Evolutionary conservation across 495 filamentous ascomycete species (phyloP).

Genomic region (Xylaria curta): DNA sequence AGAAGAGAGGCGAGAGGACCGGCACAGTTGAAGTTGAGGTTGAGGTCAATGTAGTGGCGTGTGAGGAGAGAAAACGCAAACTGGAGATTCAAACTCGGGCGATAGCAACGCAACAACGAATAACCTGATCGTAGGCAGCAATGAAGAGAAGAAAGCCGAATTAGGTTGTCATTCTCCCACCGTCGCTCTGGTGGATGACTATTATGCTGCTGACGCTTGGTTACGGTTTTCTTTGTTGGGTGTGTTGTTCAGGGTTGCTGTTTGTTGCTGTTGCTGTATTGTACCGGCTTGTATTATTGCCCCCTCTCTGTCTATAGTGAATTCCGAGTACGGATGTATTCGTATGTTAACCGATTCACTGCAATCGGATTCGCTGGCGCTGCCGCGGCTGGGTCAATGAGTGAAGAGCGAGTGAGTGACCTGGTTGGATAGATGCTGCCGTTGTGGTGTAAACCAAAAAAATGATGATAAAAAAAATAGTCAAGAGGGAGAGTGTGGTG

Average conservation of each 20-base stretch:
- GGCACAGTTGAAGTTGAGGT: constrained; percentile 1
- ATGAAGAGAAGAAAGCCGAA: neutral
- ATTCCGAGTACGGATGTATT: neutral
- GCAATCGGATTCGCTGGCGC: neutral
- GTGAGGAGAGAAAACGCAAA: neutral
- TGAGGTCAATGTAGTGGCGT: neutral
- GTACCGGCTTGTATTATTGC: neutral
- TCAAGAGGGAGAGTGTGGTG: constrained; percentile 28
- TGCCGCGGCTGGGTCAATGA: neutral
- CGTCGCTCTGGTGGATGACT: neutral
- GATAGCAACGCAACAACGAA: constrained; percentile 13
- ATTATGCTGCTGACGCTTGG: constrained; percentile 1
- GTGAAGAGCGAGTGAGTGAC: neutral
- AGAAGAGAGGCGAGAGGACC: constrained; percentile 11
- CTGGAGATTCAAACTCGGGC: constrained; percentile 18
- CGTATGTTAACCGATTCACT: neutral
- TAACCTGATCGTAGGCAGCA: neutral
- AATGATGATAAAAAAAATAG: no score
- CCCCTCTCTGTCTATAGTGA: neutral
- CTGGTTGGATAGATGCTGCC: neutral
- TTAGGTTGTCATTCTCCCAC: neutral
- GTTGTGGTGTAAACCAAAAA: neutral
- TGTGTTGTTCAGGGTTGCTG: neutral
- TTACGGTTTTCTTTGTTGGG: neutral
- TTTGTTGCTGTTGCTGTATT: neutral